A percentile compares a stretch with the other conserved stretches of the same genome.
Conservation (phyloP, 1,284 basidiomycete species). For the Ganoderma resinaceum region DNA sequence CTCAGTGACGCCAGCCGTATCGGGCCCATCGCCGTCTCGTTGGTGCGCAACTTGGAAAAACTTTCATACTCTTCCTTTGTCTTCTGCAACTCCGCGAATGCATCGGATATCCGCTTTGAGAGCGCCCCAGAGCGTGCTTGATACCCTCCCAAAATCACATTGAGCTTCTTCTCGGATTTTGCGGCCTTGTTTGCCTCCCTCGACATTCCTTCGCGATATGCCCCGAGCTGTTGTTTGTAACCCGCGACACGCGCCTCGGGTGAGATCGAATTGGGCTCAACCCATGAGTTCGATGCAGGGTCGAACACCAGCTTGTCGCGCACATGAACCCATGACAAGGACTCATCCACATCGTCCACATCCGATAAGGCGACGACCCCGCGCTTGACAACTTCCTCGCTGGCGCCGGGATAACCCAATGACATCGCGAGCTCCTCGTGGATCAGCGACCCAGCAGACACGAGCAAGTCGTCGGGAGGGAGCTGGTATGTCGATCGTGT, state of each 20-base stretch:
- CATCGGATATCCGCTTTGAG: constrained; percentile 67
- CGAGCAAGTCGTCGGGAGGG: constrained; percentile 83
- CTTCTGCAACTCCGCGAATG: constrained; percentile 75
- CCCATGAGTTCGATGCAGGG: constrained; percentile 66
- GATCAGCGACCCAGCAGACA: constrained; percentile 74
- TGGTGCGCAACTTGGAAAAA: constrained; percentile 74
- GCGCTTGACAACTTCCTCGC: constrained; percentile 77
- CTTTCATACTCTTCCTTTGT: constrained; percentile 78
- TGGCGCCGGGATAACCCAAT: constrained; percentile 88
- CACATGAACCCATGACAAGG: constrained; percentile 71
- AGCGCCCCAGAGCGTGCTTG: constrained; percentile 79
- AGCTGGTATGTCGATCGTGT: constrained; percentile 77
- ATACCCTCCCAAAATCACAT: constrained; percentile 90
- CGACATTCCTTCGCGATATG: constrained; percentile 79
- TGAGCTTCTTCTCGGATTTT: constrained; percentile 94
- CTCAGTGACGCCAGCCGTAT: constrained; percentile 76
- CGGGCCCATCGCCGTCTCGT: constrained; percentile 80
- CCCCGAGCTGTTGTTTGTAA: constrained; percentile 66
- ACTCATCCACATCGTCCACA: constrained; percentile 64
- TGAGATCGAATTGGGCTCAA: constrained; percentile 66
- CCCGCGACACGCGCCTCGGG: constrained; percentile 69
- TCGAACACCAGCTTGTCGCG: constrained; percentile 72
- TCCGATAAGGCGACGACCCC: constrained; percentile 70
- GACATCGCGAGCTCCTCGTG: constrained; percentile 82
- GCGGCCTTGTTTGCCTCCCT: constrained; percentile 81